Conservation (phyloP, 257 asterid genomes). For the Capsicum baccatum region DNA sequence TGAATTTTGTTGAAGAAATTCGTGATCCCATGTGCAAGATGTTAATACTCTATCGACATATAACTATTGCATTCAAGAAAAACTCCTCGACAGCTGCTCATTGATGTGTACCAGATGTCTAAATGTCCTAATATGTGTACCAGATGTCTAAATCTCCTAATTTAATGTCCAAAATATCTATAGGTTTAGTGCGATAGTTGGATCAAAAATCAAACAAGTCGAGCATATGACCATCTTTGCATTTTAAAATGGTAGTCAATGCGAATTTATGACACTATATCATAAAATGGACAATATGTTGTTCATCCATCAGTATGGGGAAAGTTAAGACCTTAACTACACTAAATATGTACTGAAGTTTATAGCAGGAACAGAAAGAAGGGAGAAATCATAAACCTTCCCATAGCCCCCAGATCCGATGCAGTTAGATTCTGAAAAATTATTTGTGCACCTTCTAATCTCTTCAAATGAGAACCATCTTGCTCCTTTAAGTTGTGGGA, state of each 20-base stretch:
- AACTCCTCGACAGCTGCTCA: neutral
- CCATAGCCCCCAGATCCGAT: conserved; percentile 90
- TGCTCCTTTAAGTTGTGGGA: conserved; percentile 87
- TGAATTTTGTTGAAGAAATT: neutral
- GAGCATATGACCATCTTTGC: conserved; percentile 2
- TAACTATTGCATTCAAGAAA: neutral
- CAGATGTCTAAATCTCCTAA: neutral
- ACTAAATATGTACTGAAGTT: conserved; percentile 1
- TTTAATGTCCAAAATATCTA: neutral
- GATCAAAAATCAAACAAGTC: neutral
- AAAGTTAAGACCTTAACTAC: neutral
- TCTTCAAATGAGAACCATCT: conserved; percentile 82
- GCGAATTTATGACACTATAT: neutral
- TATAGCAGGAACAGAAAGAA: conserved; percentile 7
- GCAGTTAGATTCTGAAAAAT: conserved; percentile 76
- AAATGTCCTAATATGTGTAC: neutral
- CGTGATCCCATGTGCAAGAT: conserved; percentile 21
- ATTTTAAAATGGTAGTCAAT: neutral
- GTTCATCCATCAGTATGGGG: conserved; percentile 5
- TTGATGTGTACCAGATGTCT: neutral
- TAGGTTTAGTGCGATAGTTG: neutral
- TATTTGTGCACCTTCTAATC: conserved; percentile 62
- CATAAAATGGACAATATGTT: neutral
- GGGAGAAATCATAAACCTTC: conserved; percentile 53
- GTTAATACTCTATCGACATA: neutral